Conservation (phyloP, 768 basidiomycete species). For the Mycena leptocephala region DNA sequence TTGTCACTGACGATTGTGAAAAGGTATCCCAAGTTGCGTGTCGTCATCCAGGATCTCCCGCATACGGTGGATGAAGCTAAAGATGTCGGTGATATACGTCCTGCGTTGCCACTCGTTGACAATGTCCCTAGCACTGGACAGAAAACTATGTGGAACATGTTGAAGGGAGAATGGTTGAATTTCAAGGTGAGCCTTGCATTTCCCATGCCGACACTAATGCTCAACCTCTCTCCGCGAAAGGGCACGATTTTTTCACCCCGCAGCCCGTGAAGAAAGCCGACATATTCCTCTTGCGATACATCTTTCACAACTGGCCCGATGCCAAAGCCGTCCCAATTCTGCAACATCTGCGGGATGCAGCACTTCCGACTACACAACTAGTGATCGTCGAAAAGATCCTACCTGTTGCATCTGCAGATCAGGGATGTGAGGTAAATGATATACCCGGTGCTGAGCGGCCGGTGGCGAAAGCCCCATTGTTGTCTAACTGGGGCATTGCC, state of each 20-base stretch:
- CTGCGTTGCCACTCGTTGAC: too few relatives aligned
- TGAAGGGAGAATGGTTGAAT: not conserved
- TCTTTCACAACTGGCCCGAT: constrained; percentile 16
- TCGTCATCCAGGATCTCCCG: constrained; percentile 2
- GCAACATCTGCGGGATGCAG: not conserved
- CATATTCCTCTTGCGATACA: too few relatives aligned
- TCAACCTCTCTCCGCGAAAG: not conserved
- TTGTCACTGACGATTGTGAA: not conserved
- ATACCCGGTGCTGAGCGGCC: not conserved
- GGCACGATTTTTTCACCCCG: not conserved
- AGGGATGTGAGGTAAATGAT: not conserved
- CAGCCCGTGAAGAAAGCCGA: too few relatives aligned
- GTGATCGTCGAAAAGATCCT: constrained; percentile 1
- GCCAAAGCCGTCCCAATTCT: not conserved
- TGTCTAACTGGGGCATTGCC: constrained; percentile 9
- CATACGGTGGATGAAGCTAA: not conserved
- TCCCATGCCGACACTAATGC: not conserved
- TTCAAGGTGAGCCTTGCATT: too few relatives aligned
- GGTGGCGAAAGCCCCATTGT: not conserved
- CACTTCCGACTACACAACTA: not conserved
- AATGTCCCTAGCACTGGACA: not conserved
- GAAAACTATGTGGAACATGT: not conserved
- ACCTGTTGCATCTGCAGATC: not conserved
- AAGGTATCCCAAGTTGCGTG: not conserved
- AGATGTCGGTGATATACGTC: too few relatives aligned